Percentiles rank a stretch among this genome's conserved stretches.
Conservation (phyloP, 2,329 filamentous ascomycete genomes). For the Reticulascus tulasneorum region DNA sequence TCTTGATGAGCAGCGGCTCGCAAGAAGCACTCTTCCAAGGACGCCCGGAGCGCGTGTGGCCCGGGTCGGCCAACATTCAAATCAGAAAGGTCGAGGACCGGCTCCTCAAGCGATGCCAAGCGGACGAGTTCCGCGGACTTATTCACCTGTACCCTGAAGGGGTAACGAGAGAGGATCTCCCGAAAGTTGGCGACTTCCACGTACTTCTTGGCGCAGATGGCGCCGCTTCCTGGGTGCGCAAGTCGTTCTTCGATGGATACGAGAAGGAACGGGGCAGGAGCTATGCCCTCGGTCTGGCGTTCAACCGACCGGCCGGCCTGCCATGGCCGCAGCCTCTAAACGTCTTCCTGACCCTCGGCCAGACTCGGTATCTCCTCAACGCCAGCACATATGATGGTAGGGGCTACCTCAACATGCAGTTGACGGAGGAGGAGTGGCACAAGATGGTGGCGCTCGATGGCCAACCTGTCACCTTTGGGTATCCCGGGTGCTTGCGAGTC, state of each 20-base stretch:
- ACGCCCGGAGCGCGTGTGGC: conserved; percentile 30
- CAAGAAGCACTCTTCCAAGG: conserved; percentile 26
- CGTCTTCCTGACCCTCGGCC: conserved; percentile 30
- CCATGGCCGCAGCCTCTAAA: conserved; percentile 31
- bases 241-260: conserved; percentile 28
- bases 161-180: conserved; percentile 23
- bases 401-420: conserved; percentile 32
- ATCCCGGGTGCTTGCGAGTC: conserved; percentile 24
- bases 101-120: conserved; percentile 28
- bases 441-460: conserved; percentile 27
- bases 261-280: conserved; percentile 28
- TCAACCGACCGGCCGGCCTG: conserved; percentile 26
- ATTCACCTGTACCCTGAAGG: conserved; percentile 29
- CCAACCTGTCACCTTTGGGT: conserved; percentile 27
- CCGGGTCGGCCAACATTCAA: conserved; percentile 31
- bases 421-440: conserved; percentile 31
- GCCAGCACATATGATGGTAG: conserved; percentile 28
- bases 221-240: conserved; percentile 30
- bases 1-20: conserved; percentile 21
- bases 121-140: conserved; percentile 22
- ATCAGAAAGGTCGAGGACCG: conserved; percentile 34
- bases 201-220: conserved; percentile 30
- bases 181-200: conserved; percentile 29
- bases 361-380: conserved; percentile 31
- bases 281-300: conserved; percentile 30